Evolutionary conservation across 345 rosid genomes (phyloP).

Genomic region (Punica granatum): DNA sequence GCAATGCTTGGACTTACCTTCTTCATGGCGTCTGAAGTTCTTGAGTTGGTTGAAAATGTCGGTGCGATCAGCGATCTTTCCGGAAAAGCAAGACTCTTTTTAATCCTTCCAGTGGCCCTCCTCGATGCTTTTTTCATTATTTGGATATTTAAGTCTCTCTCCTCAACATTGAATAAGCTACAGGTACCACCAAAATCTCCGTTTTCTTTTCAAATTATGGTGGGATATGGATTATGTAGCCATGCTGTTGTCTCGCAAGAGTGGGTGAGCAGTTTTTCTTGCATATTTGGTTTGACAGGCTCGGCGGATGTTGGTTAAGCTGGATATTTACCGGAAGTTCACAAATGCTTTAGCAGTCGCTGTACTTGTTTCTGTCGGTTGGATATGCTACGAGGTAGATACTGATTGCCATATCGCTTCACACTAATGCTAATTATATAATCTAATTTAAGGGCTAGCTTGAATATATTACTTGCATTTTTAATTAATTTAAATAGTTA

Average conservation of each 20-base stretch:
- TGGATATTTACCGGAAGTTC: conserved; percentile 88
- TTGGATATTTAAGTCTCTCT: conserved; percentile 93
- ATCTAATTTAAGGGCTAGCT: too few relatives aligned
- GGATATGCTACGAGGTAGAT: conserved; percentile 95
- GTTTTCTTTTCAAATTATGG: conserved; percentile 1
- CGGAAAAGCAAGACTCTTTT: conserved; percentile 77
- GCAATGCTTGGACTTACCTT: conserved; percentile 82
- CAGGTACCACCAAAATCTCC: conserved; percentile 44
- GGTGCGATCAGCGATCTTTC: conserved; percentile 90
- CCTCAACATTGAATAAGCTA: conserved; percentile 82
- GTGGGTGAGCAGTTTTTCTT: neutral
- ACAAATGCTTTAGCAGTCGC: conserved; percentile 96
- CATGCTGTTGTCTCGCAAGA: neutral
- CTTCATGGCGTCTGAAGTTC: conserved; percentile 83
- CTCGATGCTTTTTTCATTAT: conserved; percentile 93
- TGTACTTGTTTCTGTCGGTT: conserved; percentile 83
- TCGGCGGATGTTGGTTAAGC: conserved; percentile 70
- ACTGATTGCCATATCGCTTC: neutral
- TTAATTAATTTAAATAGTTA: too few relatives aligned
- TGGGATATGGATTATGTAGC: neutral
- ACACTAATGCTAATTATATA: neutral
- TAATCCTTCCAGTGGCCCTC: conserved; percentile 77
- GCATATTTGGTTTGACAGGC: conserved; percentile 35
- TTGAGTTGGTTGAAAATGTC: conserved; percentile 82
- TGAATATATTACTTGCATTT: too few relatives aligned